These are phyloP conservation scores for Senecio squalidus DNA, from an alignment of 140 eudicot species.

Conservation along the genomic window DNA sequence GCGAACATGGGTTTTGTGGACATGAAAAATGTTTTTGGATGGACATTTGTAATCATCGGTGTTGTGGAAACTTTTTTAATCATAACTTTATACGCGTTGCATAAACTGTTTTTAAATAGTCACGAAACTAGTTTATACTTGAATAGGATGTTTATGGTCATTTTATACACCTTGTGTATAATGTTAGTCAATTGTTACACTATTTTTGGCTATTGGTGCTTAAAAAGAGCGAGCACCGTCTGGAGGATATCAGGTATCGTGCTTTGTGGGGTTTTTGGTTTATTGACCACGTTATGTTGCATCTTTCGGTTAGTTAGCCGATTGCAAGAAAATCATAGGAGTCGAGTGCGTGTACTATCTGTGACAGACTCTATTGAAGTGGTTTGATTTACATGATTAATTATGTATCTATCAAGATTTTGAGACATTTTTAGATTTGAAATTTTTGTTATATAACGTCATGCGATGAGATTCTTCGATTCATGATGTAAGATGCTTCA, in stretches of 20 bases:
- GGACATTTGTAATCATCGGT: not conserved
- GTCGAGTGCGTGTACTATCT: not conserved
- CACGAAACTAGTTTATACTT: not conserved
- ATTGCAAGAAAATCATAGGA: constrained; percentile 2
- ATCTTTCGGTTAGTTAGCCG: not conserved
- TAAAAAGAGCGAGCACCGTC: not conserved
- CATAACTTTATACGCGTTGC: not conserved
- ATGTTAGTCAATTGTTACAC: not conserved
- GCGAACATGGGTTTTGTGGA: not conserved
- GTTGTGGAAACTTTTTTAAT: not conserved
- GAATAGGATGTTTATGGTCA: not conserved
- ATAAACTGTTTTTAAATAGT: not conserved
- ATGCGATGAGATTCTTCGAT: too few relatives aligned
- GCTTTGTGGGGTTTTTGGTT: not conserved
- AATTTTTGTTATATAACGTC: too few relatives aligned
- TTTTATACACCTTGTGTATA: not conserved
- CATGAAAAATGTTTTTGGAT: not conserved
- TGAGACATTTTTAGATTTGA: too few relatives aligned
- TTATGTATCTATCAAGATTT: not conserved
- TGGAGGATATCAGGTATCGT: not conserved
- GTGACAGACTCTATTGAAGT: not conserved
- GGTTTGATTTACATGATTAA: constrained; percentile 1
- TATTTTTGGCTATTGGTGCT: constrained; percentile 5
- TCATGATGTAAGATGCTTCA: too few relatives aligned
- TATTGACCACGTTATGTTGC: not conserved